Conservation (phyloP, 2,329 filamentous ascomycete species). For the Keithomyces neogunnii region DNA sequence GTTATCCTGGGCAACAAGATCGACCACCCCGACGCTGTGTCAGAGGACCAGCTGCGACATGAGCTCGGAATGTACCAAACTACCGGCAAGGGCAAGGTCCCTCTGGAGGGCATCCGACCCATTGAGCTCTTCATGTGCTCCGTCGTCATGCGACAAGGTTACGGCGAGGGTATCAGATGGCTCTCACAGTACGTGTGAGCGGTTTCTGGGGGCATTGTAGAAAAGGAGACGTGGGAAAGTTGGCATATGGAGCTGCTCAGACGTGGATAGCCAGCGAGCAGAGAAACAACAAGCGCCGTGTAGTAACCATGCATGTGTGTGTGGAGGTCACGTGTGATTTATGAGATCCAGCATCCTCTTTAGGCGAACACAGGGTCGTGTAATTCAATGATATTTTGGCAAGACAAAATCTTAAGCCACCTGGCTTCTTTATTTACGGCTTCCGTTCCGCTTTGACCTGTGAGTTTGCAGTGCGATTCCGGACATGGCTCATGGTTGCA, state of each 20-base stretch:
- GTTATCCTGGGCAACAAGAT: slow-evolving; percentile 98
- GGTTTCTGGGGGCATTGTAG: neutral
- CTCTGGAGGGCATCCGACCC: slow-evolving; percentile 81
- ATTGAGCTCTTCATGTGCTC: slow-evolving; percentile 99
- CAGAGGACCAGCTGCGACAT: slow-evolving; percentile 89
- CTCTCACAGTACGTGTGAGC: slow-evolving; percentile 81
- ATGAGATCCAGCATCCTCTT: slow-evolving; percentile 26
- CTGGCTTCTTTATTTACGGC: neutral
- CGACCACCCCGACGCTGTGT: slow-evolving; percentile 91
- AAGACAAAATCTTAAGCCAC: neutral
- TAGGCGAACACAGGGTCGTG: slow-evolving; percentile 25
- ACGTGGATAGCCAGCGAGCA: slow-evolving; percentile 3
- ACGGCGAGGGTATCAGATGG: slow-evolving; percentile 87
- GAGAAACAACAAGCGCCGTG: slow-evolving; percentile 1
- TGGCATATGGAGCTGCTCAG: neutral
- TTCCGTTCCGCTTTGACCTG: too few relatives aligned
- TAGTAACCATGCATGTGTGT: neutral
- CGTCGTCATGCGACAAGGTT: slow-evolving; percentile 95
- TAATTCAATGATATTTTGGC: slow-evolving; percentile 16
- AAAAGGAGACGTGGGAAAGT: neutral
- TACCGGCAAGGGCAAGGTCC: slow-evolving; percentile 91
- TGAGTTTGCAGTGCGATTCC: too few relatives aligned
- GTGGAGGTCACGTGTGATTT: slow-evolving; percentile 6
- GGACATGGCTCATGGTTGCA: too few relatives aligned
- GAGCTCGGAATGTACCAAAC: slow-evolving; percentile 93